Conservation (phyloP, 306 rosid species). For the Cyclanthera cordifolia region DNA sequence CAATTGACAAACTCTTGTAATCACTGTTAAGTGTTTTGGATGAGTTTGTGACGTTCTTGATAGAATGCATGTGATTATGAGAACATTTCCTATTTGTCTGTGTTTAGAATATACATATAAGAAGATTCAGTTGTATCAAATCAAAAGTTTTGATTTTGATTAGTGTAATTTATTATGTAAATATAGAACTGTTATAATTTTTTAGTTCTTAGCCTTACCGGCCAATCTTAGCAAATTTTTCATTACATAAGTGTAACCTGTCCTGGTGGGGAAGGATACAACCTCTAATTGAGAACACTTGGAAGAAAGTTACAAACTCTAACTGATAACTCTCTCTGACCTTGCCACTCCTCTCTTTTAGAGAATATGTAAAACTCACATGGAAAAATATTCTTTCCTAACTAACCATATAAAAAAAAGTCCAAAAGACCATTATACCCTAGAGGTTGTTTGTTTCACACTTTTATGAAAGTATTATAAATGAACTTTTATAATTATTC, state of each 20-base stretch:
- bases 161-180: not conserved
- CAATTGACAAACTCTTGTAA: not conserved
- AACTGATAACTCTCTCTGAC: too few relatives aligned
- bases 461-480: too few relatives aligned
- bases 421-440: too few relatives aligned
- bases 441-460: too few relatives aligned
- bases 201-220: not conserved
- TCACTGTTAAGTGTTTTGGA: not conserved
- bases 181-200: not conserved
- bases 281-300: too few relatives aligned
- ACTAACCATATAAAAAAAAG: too few relatives aligned
- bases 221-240: not conserved
- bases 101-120: not conserved
- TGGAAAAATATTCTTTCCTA: not conserved
- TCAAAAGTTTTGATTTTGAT: not conserved
- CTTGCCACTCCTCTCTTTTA: too few relatives aligned
- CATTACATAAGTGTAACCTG: not conserved
- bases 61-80: not conserved
- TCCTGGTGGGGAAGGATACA: too few relatives aligned
- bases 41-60: not conserved
- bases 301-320: too few relatives aligned
- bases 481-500: too few relatives aligned
- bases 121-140: not conserved
- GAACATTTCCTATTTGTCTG: not conserved
- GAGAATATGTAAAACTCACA: too few relatives aligned